phyloP scores from a whole-genome alignment of 805 yeast species.

The Metschnikowia kunwiensis region DNA sequence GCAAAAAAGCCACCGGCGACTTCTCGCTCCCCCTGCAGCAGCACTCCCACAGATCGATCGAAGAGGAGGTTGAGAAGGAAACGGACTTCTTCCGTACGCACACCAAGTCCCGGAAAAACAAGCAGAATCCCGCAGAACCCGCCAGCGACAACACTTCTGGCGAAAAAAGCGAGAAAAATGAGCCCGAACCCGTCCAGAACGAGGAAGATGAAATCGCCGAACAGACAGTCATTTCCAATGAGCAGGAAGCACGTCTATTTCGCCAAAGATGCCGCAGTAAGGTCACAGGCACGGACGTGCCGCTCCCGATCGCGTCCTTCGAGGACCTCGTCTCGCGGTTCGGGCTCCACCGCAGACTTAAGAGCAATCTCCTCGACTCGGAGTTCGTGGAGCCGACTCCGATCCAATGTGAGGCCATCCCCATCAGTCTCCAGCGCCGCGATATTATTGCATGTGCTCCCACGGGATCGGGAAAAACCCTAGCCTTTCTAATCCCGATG shows the following conservation, averaged over 20 bases:
- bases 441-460: slow-evolving; percentile 95
- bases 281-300: slow-evolving; percentile 79
- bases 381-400: slow-evolving; percentile 87
- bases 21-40: slow-evolving; percentile 29
- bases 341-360: slow-evolving; percentile 54
- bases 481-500: slow-evolving; percentile 84
- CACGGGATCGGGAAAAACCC: slow-evolving; percentile 96
- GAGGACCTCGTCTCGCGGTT: slow-evolving; percentile 73
- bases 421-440: slow-evolving; percentile 62
- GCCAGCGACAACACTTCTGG: not conserved
- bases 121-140: slow-evolving; percentile 17
- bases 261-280: slow-evolving; percentile 65
- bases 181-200: slow-evolving; percentile 10
- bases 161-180: not conserved
- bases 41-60: slow-evolving; percentile 36
- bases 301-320: slow-evolving; percentile 89
- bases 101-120: not conserved
- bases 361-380: slow-evolving; percentile 61
- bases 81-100: slow-evolving; percentile 70
- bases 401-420: slow-evolving; percentile 88
- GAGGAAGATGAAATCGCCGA: slow-evolving; percentile 30
- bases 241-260: slow-evolving; percentile 56
- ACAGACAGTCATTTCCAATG: slow-evolving; percentile 43
- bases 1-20: slow-evolving; percentile 44
- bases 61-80: slow-evolving; percentile 61